Evolutionary conservation across 176 grass and related monocot species (phyloP), one percentile per base, ranked within the genome.

Genomic region (Tillandsia fasciculata): DNA sequence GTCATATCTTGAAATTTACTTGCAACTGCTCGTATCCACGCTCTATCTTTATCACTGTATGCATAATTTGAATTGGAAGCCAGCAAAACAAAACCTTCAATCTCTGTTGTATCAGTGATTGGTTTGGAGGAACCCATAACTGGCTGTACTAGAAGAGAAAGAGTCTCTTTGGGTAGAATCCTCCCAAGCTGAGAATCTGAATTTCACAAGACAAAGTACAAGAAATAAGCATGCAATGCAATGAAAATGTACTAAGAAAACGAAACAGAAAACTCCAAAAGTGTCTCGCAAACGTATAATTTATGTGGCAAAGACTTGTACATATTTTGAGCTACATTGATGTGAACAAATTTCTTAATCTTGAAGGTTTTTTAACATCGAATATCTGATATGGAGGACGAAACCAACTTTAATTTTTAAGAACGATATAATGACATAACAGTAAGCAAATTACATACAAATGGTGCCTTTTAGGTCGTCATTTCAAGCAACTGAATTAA

Each of bases 21-120:
- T 50, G 89, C 86, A 79, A 93, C 49, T 78, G 87, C 82, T 73
- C 63, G 78, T 75, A 99, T 88, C 89, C 89, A 99, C 79, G 83
- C 70, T 84, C 85, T 87, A 75, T 99, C 87, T 80, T 99, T 99
- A 29, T 93, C 90, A 20, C 70, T 78, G 70, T 99, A 99, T 61
- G 87, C 87, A 80, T 90, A 99, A 66, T 85, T 90, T 70, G 87
- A 70, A 77, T 88, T 99, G 57, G 89, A 99, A 49, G 77, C 87
- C 79, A 99, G 66, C 48, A 93, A 66, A 56, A 99, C 42, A 71
- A 93, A 80, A 47, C 89, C 87, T 77, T 87, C 79, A 66, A 67
- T 76, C 78, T 69, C 83, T 77, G 53, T 57, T 74, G 68, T 52
- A 54, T 72, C 65, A 1, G 51, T 82, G 64, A 59, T 53, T 71